These are phyloP conservation scores for Rhodotorula graminis DNA, from an alignment of 768 basidiomycete species.

Conservation along the genomic window DNA sequence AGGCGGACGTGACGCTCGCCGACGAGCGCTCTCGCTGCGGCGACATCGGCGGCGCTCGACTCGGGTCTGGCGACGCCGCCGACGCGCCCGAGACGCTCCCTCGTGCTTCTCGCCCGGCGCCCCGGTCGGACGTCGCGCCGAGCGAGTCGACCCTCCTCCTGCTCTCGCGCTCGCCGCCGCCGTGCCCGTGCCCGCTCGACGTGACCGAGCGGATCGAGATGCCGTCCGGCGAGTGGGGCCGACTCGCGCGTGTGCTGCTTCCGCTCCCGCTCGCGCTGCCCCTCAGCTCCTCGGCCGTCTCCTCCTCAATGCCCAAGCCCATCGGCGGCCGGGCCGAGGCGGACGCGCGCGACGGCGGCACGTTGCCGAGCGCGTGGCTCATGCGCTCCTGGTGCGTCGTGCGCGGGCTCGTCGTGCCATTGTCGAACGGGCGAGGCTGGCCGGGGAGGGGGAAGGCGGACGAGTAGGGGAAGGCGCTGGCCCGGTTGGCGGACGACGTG, in stretches of 20 bases:
- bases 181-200: constrained; percentile 42
- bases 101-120: not conserved
- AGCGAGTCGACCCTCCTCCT: constrained; percentile 20
- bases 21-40: not conserved
- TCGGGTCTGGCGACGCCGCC: not conserved
- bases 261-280: not conserved
- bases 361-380: constrained; percentile 22
- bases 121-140: not conserved
- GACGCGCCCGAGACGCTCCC: not conserved
- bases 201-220: constrained; percentile 43
- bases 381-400: constrained; percentile 10
- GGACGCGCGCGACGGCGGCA: not conserved
- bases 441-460: constrained; percentile 18
- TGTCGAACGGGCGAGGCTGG: not conserved
- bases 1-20: not conserved
- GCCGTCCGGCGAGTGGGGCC: constrained; percentile 10
- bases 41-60: not conserved
- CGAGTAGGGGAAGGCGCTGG: constrained; percentile 26
- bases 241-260: not conserved
- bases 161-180: constrained; percentile 1
- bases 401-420: not conserved
- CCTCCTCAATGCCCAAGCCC: not conserved
- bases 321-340: not conserved
- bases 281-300: not conserved
- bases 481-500: not conserved